A percentile compares a stretch with the other conserved stretches of the same genome.
These are phyloP conservation scores for Kwoniella shivajii DNA, from an alignment of 1,284 basidiomycete species.

Conservation along the genomic window DNA sequence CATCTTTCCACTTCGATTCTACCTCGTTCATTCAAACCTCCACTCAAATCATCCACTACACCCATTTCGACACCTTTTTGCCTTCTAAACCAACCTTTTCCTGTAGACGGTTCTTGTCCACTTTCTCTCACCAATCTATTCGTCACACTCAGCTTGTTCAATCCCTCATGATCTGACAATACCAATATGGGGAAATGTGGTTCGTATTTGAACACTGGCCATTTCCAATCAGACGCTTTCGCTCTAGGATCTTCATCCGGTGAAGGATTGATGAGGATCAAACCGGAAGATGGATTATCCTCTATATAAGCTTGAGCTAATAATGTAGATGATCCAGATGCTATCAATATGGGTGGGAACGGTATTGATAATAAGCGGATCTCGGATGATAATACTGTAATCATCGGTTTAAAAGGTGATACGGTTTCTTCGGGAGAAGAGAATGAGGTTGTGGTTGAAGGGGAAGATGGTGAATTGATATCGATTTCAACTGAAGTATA, in stretches of 20 bases:
- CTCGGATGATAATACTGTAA: constrained; percentile 41
- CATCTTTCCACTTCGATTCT: constrained; percentile 51
- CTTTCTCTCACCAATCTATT: constrained; percentile 19
- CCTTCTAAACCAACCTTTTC: constrained; percentile 37
- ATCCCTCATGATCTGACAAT: constrained; percentile 33
- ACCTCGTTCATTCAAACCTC: constrained; percentile 41
- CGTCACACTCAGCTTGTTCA: constrained; percentile 2
- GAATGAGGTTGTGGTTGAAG: constrained; percentile 5
- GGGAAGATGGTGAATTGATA: constrained; percentile 49
- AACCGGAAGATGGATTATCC: constrained; percentile 63
- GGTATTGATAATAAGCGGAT: constrained; percentile 59
- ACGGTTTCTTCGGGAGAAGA: neutral
- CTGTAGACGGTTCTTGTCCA: constrained; percentile 1
- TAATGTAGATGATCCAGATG: constrained; percentile 59
- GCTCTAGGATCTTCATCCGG: constrained; percentile 33
- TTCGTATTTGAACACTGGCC: constrained; percentile 65
- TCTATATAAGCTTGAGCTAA: constrained; percentile 69
- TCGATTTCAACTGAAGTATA: constrained; percentile 65
- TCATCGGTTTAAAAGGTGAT: constrained; percentile 27
- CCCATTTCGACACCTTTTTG: constrained; percentile 40
- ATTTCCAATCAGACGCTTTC: constrained; percentile 19
- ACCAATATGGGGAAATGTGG: constrained; percentile 66
- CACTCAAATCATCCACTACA: constrained; percentile 33
- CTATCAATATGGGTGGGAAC: constrained; percentile 67
- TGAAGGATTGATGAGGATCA: constrained; percentile 65